Evolutionary conservation across 176 grass and related monocot species (phyloP).

Genomic region (Lolium rigidum): DNA sequence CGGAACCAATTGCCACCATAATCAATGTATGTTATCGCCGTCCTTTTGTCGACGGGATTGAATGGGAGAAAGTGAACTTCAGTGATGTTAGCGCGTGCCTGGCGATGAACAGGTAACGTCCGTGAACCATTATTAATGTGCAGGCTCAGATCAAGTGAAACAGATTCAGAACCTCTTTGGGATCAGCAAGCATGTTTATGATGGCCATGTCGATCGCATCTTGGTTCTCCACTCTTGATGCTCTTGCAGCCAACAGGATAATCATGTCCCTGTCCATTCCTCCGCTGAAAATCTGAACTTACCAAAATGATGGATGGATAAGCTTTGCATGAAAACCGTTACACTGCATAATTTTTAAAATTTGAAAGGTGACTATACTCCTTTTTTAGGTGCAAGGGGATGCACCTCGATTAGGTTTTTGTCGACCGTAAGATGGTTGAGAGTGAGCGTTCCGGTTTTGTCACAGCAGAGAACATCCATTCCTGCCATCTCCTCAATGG

Average conservation of each 20-base stretch:
- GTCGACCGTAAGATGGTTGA: conserved; percentile 88
- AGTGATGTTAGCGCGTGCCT: conserved; percentile 82
- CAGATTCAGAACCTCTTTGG: conserved; percentile 66
- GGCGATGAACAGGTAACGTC: neutral
- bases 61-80: conserved; percentile 90
- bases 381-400: neutral
- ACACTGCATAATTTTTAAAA: neutral
- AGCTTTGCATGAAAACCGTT: neutral
- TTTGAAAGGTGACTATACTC: neutral
- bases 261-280: conserved; percentile 75
- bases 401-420: conserved; percentile 60
- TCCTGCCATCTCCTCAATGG: conserved; percentile 87
- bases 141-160: neutral
- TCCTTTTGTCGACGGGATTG: conserved; percentile 86
- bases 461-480: conserved; percentile 96
- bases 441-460: conserved; percentile 88
- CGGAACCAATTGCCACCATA: conserved; percentile 71
- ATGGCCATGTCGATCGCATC: conserved; percentile 90
- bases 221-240: conserved; percentile 80
- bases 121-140: neutral
- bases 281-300: conserved; percentile 67
- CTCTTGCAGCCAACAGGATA: conserved; percentile 78
- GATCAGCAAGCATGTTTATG: conserved; percentile 79
- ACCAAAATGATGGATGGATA: neutral
- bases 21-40: conserved; percentile 83